Percentiles rank a stretch among this genome's conserved stretches.
phyloP scores from a whole-genome alignment of 805 yeast species.

The Pichia cabralensis region DNA sequence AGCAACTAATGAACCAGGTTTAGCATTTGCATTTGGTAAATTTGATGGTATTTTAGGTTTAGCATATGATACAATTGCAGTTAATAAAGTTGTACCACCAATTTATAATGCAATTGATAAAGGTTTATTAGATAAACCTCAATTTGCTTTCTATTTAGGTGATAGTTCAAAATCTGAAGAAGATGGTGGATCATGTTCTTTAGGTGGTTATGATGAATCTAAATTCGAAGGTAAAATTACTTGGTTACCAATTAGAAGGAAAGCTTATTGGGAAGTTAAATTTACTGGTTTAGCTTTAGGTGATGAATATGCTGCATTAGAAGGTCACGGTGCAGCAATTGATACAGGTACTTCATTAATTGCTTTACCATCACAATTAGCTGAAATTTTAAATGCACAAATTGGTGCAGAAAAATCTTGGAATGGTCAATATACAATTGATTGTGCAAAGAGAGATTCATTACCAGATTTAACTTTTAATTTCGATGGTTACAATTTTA shows the following conservation, averaged over 20 bases:
- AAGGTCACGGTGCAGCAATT: slow-evolving; percentile 88
- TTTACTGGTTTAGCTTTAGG: slow-evolving; percentile 89
- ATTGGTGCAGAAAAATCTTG: slow-evolving; percentile 96
- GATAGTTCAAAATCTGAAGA: slow-evolving; percentile 56
- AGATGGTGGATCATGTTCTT: slow-evolving; percentile 85
- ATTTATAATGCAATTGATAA: slow-evolving; percentile 76
- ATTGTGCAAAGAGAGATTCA: slow-evolving; percentile 73
- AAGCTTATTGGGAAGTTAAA: slow-evolving; percentile 99
- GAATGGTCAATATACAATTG: slow-evolving; percentile 94
- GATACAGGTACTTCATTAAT: slow-evolving; percentile 98
- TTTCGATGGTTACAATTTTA: slow-evolving; percentile 85
- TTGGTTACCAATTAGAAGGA: slow-evolving; percentile 97
- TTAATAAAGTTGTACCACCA: slow-evolving; percentile 86
- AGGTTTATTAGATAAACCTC: slow-evolving; percentile 74
- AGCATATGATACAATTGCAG: slow-evolving; percentile 87
- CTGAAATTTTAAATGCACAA: slow-evolving; percentile 89
- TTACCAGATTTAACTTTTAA: slow-evolving; percentile 90
- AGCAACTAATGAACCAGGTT: slow-evolving; percentile 94
- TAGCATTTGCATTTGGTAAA: slow-evolving; percentile 97
- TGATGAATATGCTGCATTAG: slow-evolving; percentile 78
- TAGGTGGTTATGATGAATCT: slow-evolving; percentile 84
- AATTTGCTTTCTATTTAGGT: slow-evolving; percentile 87
- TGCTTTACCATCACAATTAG: slow-evolving; percentile 89
- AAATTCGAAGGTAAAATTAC: slow-evolving; percentile 76
- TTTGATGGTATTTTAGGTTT: slow-evolving; percentile 96